Conservation (phyloP, 768 basidiomycete species). For the Mycena olivaceomarginata region DNA sequence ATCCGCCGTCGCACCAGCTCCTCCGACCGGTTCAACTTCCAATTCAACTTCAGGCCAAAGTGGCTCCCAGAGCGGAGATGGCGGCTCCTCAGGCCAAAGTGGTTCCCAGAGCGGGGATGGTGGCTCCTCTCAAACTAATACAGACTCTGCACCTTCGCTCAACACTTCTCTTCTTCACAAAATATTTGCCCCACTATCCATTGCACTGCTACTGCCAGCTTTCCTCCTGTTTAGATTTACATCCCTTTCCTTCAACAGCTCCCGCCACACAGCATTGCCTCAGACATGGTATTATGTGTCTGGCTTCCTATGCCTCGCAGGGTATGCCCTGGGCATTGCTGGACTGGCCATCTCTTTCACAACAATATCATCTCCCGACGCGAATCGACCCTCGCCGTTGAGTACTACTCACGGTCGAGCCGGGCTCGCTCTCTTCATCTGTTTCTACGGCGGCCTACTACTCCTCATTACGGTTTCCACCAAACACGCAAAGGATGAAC, state of each 20-base stretch:
- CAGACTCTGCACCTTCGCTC: conserved; percentile 41
- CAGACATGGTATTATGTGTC: conserved; percentile 57
- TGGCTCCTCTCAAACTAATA: conserved; percentile 8
- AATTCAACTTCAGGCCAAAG: conserved; percentile 21
- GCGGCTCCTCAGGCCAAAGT: background rate
- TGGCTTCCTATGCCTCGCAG: conserved; percentile 60
- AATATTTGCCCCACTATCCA: conserved; percentile 65
- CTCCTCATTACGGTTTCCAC: conserved; percentile 58
- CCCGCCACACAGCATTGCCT: conserved; percentile 29
- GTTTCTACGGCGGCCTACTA: conserved; percentile 70
- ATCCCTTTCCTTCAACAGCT: conserved; percentile 46
- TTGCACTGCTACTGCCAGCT: conserved; percentile 60
- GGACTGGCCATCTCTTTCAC: conserved; percentile 68
- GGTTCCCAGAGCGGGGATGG: conserved; percentile 24
- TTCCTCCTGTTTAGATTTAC: conserved; percentile 60
- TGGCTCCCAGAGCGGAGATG: too few relatives aligned
- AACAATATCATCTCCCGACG: conserved; percentile 61
- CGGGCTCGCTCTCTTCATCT: conserved; percentile 78
- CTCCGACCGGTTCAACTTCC: conserved; percentile 45
- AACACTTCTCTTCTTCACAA: conserved; percentile 68
- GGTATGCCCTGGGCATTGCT: conserved; percentile 45
- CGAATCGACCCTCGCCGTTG: conserved; percentile 56
- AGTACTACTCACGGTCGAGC: conserved; percentile 79
- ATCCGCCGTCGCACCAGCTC: conserved; percentile 52
- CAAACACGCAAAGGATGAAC: conserved; percentile 41